phyloP scores from a whole-genome alignment of 345 rosid species.

The rapeseed (Brassica napus) region Da-Ae NC_063434.1:30408501-30409000 shows the following conservation, averaged over 20 bases:
- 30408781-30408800: conserved; percentile 49
- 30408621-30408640: conserved; percentile 53
- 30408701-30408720: conserved; percentile 41
- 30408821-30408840: conserved; percentile 87
- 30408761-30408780: conserved; percentile 45
- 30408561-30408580: conserved; percentile 64
- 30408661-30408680: conserved; percentile 45
- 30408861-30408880: conserved; percentile 50
- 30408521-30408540: conserved; percentile 52
- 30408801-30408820: conserved; percentile 73
- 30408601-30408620: conserved; percentile 61
- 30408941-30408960: conserved; percentile 87
- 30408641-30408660: conserved; percentile 47
- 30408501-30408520: conserved; percentile 63
- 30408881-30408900: conserved; percentile 49
- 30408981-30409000: conserved; percentile 78
- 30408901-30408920: conserved; percentile 65
- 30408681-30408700: conserved; percentile 47
- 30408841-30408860: conserved; percentile 78
- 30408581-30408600: conserved; percentile 83
- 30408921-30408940: conserved; percentile 67
- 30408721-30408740: conserved; percentile 42
- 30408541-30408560: conserved; percentile 36
- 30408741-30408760: conserved; percentile 47
- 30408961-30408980: conserved; percentile 87